phyloP scores from a whole-genome alignment of 352 stramenopile species.

The Poterioochromonas sp. region DNA sequence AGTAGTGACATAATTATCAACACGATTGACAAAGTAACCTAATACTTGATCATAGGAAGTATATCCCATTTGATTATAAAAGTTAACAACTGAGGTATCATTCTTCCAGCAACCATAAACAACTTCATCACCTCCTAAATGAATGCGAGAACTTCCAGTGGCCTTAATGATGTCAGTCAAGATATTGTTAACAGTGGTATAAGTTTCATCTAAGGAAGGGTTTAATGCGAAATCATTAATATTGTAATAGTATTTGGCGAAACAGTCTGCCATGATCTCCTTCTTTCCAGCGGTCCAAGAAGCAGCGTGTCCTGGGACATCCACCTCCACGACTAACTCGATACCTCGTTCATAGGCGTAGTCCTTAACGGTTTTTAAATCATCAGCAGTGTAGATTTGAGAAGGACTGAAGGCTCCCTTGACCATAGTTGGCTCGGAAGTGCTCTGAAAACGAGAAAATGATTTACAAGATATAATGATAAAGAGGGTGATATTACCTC shows the following conservation, averaged over 20 bases:
- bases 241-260: constrained; percentile 15
- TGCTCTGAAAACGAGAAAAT: not conserved
- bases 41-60: constrained; percentile 23
- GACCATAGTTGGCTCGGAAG: constrained; percentile 16
- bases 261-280: constrained; percentile 13
- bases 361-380: not conserved
- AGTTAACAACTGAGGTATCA: not conserved
- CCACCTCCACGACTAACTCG: not conserved
- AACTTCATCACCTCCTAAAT: constrained; percentile 32
- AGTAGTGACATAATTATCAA: not conserved
- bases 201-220: constrained; percentile 21
- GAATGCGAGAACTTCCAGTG: not conserved
- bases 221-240: constrained; percentile 31
- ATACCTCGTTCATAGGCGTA: constrained; percentile 10
- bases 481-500: no score
- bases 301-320: constrained; percentile 24
- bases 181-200: not conserved
- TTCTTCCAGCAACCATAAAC: constrained; percentile 28
- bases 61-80: not conserved
- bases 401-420: constrained; percentile 14
- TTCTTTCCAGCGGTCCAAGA: not conserved
- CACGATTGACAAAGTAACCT: not conserved
- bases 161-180: not conserved
- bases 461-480: not conserved
- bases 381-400: constrained; percentile 7